These are phyloP conservation scores for Vaccinium vitisidaea DNA, from an alignment of 148 eudicot species.

Conservation along the genomic window DNA sequence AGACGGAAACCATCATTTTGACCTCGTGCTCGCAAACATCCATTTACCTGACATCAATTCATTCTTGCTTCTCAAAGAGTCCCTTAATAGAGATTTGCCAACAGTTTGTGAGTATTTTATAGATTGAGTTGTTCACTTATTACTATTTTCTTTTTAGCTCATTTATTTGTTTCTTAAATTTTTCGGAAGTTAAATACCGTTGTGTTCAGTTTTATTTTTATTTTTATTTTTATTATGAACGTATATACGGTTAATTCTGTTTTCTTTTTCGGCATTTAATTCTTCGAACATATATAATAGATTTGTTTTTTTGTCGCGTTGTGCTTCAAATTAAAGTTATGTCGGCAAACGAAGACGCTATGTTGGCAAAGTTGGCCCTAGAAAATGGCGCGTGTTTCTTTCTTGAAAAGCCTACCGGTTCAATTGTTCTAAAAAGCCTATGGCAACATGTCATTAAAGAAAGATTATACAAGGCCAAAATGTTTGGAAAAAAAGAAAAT, in stretches of 20 bases:
- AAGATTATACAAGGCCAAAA: neutral
- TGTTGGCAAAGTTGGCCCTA: slow-evolving; percentile 6
- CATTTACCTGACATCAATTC: neutral
- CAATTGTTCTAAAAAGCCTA: neutral
- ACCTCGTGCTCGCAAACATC: slow-evolving; percentile 9
- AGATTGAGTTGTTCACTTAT: neutral
- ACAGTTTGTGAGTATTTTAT: slow-evolving; percentile 14
- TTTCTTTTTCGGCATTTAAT: no score
- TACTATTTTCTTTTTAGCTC: neutral
- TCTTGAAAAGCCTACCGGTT: neutral
- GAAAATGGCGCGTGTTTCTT: slow-evolving; percentile 13
- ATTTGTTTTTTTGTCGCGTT: neutral
- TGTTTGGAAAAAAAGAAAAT: neutral
- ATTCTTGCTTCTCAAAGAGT: slow-evolving; percentile 10
- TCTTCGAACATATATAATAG: neutral
- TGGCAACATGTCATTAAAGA: slow-evolving; percentile 13
- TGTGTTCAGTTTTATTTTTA: neutral
- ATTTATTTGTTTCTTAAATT: neutral
- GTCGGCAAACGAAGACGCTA: neutral
- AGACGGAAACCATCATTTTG: slow-evolving; percentile 1
- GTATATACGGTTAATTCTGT: neutral
- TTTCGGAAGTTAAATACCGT: neutral
- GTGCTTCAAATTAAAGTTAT: neutral
- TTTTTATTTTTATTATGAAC: no score
- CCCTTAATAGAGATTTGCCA: neutral